Evolutionary conservation across 192 early-diverging fungal genomes (phyloP).

Genomic region (Rhizoclosmatium globosum): DNA sequence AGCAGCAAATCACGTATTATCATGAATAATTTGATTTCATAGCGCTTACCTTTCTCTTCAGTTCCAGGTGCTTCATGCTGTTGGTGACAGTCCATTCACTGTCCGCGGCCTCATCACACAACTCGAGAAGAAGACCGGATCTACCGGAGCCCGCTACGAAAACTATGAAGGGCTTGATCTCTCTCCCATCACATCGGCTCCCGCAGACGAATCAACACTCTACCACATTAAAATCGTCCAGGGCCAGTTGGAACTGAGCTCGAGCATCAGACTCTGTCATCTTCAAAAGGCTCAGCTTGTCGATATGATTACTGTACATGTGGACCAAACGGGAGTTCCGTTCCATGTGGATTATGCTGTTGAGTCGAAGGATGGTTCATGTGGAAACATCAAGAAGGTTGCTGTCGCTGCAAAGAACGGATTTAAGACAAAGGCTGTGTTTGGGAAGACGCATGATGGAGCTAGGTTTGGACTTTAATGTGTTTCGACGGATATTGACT

Average conservation of each 20-base stretch:
- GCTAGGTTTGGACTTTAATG: not conserved
- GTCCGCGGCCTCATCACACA: not conserved
- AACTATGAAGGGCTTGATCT: not conserved
- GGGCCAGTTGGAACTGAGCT: not conserved
- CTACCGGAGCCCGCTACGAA: not conserved
- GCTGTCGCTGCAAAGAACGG: conserved; percentile 1
- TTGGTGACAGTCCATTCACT: not conserved
- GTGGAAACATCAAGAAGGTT: not conserved
- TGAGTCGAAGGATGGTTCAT: not conserved
- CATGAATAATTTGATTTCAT: too few relatives aligned
- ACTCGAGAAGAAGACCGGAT: not conserved
- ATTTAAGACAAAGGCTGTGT: conserved; percentile 13
- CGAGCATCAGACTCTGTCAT: not conserved
- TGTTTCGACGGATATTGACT: not conserved
- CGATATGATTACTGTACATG: conserved; percentile 5
- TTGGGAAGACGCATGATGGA: conserved; percentile 10
- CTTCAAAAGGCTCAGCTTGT: conserved; percentile 1
- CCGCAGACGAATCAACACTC: too few relatives aligned
- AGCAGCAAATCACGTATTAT: too few relatives aligned
- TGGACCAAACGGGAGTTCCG: conserved; percentile 16
- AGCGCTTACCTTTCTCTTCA: not conserved
- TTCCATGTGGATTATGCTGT: conserved; percentile 25
- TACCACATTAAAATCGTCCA: not conserved
- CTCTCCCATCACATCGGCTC: not conserved
- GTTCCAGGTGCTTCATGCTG: not conserved